A percentile compares a stretch with the other conserved stretches of the same genome.
These are phyloP conservation scores for Sphaerulina musiva DNA, from an alignment of 2,329 filamentous ascomycete genomes.

Conservation along the genomic window DNA sequence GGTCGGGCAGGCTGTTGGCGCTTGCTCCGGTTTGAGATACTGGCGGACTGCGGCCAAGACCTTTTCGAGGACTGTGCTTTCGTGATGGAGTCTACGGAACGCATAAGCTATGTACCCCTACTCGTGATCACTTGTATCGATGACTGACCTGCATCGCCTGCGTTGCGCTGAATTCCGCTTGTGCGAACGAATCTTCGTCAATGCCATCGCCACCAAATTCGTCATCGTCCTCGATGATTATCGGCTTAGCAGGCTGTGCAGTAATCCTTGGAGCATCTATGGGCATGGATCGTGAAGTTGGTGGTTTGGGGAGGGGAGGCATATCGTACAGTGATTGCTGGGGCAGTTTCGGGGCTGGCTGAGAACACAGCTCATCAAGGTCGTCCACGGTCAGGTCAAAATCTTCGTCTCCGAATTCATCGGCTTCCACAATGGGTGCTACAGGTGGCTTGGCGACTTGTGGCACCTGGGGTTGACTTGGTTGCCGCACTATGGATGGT, in stretches of 20 bases:
- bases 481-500: conserved; percentile 25
- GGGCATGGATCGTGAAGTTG: conserved; percentile 11
- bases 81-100: conserved; percentile 26
- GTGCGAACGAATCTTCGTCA: conserved; percentile 64
- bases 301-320: conserved; percentile 29
- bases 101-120: conserved; percentile 33
- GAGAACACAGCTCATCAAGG: conserved; percentile 51
- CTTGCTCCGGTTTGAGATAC: conserved; percentile 12
- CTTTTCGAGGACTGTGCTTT: conserved; percentile 21
- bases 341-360: conserved; percentile 16
- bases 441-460: conserved; percentile 8
- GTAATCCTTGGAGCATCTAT: neutral
- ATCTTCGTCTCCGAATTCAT: conserved; percentile 43
- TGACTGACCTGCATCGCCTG: conserved; percentile 51
- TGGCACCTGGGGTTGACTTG: conserved; percentile 18
- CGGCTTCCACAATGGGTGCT: conserved; percentile 20
- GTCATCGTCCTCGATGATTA: conserved; percentile 47
- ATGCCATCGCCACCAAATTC: conserved; percentile 64
- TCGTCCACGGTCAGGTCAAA: conserved; percentile 51
- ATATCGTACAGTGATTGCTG: conserved; percentile 43
- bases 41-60: conserved; percentile 11
- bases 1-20: neutral
- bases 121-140: conserved; percentile 17
- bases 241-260: conserved; percentile 2
- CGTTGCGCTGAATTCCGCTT: conserved; percentile 65